These are phyloP conservation scores for Staphylotrichum tortipilum DNA, from an alignment of 495 filamentous ascomycete species.

Conservation along the genomic window DNA sequence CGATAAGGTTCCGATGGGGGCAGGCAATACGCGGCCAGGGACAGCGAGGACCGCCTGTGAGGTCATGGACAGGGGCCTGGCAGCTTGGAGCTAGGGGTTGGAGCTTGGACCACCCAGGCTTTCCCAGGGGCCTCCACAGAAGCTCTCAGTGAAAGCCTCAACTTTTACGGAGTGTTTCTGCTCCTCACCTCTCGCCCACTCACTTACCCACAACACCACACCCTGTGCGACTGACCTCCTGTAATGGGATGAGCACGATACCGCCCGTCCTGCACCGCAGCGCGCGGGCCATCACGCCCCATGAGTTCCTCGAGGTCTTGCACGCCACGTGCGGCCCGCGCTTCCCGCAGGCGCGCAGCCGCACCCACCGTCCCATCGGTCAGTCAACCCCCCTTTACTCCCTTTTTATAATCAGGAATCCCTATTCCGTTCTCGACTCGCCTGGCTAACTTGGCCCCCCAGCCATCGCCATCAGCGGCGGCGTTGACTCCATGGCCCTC, in stretches of 20 bases:
- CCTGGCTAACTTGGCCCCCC: too few species aligned
- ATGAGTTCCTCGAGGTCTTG: constrained; percentile 47
- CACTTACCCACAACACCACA: too few species aligned
- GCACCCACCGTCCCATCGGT: constrained; percentile 27
- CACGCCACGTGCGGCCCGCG: constrained; percentile 41
- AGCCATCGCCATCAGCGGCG: constrained; percentile 86
- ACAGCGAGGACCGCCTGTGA: too few species aligned
- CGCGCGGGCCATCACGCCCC: constrained; percentile 37
- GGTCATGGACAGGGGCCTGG: neutral
- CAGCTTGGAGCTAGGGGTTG: neutral
- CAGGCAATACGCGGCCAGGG: neutral
- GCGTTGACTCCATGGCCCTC: constrained; percentile 93
- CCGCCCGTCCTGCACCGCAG: constrained; percentile 32
- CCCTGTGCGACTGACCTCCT: neutral
- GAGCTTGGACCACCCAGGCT: neutral
- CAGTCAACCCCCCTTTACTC: neutral
- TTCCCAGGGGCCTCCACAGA: neutral
- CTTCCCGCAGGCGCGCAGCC: constrained; percentile 22
- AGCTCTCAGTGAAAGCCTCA: neutral
- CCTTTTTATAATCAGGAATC: neutral
- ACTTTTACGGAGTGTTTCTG: too few species aligned
- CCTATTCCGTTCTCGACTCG: too few species aligned
- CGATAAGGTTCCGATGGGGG: neutral
- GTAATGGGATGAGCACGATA: constrained; percentile 39
- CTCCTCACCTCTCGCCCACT: neutral